These are phyloP conservation scores for Candida tallmaniae DNA, from an alignment of 805 yeast genomes.

Conservation along the genomic window DNA sequence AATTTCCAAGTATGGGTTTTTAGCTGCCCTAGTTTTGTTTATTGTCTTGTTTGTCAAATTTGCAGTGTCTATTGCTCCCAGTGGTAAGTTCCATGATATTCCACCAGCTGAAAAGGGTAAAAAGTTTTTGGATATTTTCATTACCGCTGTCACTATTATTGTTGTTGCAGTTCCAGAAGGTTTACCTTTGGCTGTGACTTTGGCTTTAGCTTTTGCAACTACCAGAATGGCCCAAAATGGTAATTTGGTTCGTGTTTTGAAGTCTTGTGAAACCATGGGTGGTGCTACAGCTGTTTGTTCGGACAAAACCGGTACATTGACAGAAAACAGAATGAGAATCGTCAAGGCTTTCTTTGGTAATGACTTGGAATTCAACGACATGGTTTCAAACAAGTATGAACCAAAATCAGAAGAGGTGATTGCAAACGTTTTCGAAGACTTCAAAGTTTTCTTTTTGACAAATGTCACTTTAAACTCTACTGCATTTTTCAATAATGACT, in stretches of 20 bases:
- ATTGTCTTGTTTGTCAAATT: constrained; percentile 75
- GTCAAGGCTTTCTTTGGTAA: constrained; percentile 69
- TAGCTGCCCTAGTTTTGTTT: constrained; percentile 80
- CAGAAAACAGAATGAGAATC: constrained; percentile 90
- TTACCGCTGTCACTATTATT: constrained; percentile 85
- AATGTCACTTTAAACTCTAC: constrained; percentile 81
- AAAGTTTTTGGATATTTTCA: constrained; percentile 76
- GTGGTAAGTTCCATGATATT: constrained; percentile 40
- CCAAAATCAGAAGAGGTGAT: constrained; percentile 22
- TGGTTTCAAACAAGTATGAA: constrained; percentile 17
- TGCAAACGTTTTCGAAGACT: constrained; percentile 15
- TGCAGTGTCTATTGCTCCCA: constrained; percentile 54
- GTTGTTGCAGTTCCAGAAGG: constrained; percentile 99
- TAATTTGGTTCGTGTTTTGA: constrained; percentile 88
- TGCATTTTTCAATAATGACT: constrained; percentile 73
- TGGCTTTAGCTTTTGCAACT: constrained; percentile 96
- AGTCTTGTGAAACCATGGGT: constrained; percentile 98
- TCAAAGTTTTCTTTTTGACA: constrained; percentile 29
- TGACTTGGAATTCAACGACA: constrained; percentile 48
- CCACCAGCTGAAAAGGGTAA: constrained; percentile 76
- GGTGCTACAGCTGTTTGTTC: constrained; percentile 96
- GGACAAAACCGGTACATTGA: constrained; percentile 95
- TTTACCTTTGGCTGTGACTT: constrained; percentile 92
- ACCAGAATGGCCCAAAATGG: constrained; percentile 97
- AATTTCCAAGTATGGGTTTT: constrained; percentile 89